Conservation (phyloP, 805 yeast genomes). For the Metschnikowia arizonensis region DNA sequence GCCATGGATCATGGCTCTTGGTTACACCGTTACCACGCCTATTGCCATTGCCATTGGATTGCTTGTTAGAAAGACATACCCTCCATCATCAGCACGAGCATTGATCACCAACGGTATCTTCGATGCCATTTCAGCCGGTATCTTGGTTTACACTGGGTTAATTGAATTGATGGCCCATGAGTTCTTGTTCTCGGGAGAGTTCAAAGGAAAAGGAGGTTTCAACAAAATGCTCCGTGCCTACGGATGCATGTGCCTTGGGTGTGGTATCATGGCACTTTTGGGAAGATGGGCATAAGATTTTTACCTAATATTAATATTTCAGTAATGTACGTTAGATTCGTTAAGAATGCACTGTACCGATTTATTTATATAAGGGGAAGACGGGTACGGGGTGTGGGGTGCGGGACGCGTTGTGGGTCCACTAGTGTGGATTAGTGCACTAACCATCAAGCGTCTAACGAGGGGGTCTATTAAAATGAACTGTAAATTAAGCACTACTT, state of each 20-base stretch:
- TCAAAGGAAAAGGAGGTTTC: constrained; percentile 21
- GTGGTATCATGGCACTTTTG: constrained; percentile 31
- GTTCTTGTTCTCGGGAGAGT: constrained; percentile 31
- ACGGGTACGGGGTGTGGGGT: too few relatives aligned
- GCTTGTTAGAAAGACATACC: constrained; percentile 31
- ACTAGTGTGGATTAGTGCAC: too few relatives aligned
- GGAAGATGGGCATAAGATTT: constrained; percentile 33
- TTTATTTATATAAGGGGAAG: too few relatives aligned
- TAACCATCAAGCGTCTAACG: too few relatives aligned
- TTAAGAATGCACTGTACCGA: too few relatives aligned
- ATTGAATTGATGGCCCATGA: constrained; percentile 40
- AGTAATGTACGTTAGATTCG: too few relatives aligned
- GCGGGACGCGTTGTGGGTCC: too few relatives aligned
- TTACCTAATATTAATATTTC: too few relatives aligned
- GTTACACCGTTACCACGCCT: constrained; percentile 31
- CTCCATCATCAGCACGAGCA: constrained; percentile 31
- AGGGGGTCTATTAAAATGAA: too few relatives aligned
- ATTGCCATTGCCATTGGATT: constrained; percentile 35
- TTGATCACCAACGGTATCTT: constrained; percentile 33
- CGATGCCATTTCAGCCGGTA: constrained; percentile 34
- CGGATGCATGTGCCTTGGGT: constrained; percentile 24
- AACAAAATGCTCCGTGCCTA: constrained; percentile 24
- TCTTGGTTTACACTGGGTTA: constrained; percentile 34
- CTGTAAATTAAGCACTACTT: too few relatives aligned
- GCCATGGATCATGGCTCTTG: constrained; percentile 41